Base-by-base conservation (phyloP, 1,284 basidiomycete genomes). In the Salmacisia buchloeana region DNA sequence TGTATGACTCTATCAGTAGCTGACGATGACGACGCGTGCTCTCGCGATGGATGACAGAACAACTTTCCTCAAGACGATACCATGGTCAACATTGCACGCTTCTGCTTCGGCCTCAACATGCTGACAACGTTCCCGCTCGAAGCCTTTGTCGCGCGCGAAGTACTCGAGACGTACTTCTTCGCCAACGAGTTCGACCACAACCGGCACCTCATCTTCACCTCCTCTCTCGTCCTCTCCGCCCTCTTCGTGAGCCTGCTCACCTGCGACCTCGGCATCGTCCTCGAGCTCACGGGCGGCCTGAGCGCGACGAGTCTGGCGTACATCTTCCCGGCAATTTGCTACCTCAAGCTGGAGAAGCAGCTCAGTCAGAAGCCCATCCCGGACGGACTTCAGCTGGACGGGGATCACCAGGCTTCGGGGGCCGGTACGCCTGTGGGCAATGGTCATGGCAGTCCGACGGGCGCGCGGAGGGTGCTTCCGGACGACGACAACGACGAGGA, bases 31-130 rank as follows among this genome's bases (percentile, higher is more conserved):
- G 18, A 12, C 13, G 12, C 2, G 1, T 18, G 29, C 29, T 7
- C 18, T n/a, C 6, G 6, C 13, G 9, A 23, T n/a, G n/a, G n/a
- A n/a, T n/a, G n/a, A 1, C 49, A 64, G 56, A 79, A 79, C 68
- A 79, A 79, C 65, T 79, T 79, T 43, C 77, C 77, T 2, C 62
- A 74, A 34, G 69, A 75, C 34, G 77, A 79, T 58, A 64, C 70
- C 12, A 65, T 77, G 33, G 76, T 79, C 61, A 78, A 97, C 78
- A 84, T 97, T 61, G 94, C 94, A 5, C 86, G 94, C 25, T 91
- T 97, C 73, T 92, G 90, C 75, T 97, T 98, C 75, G 94, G 94
- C 3, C 81, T 94, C 66, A 98, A 98, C 81, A 98, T 98, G 94
- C 94, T 96, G 74, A 96, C 94, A 1, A 98, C 94, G 0, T 85